These are phyloP conservation scores for Pezicula radicicola DNA, from an alignment of 2,329 filamentous ascomycete species.

Conservation along the genomic window DNA sequence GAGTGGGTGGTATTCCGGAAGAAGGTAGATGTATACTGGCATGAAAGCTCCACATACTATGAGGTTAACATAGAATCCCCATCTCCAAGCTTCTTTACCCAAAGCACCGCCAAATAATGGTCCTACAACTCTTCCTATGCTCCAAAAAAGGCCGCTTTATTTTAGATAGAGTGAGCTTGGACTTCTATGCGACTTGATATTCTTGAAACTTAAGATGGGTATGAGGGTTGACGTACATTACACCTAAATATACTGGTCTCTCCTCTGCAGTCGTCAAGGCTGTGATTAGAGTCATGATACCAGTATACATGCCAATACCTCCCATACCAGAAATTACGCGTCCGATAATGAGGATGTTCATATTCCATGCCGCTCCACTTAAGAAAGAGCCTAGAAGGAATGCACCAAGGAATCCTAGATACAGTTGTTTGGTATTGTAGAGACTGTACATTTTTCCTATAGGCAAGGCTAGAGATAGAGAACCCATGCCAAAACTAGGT, in stretches of 20 bases:
- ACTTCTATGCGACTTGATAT: neutral
- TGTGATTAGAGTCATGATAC: constrained; percentile 38
- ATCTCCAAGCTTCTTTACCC: constrained; percentile 37
- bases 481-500: neutral
- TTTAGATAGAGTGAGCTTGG: neutral
- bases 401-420: constrained; percentile 11
- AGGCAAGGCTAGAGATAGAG: neutral
- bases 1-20: constrained; percentile 32
- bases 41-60: constrained; percentile 35
- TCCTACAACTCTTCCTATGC: neutral
- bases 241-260: constrained; percentile 24
- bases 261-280: constrained; percentile 24
- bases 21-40: constrained; percentile 34
- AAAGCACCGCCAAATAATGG: constrained; percentile 20
- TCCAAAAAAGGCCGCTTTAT: neutral
- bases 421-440: constrained; percentile 1
- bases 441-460: neutral
- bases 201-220: neutral
- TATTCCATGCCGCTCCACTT: constrained; percentile 21
- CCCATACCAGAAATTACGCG: constrained; percentile 37
- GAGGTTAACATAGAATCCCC: constrained; percentile 52
- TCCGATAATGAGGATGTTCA: constrained; percentile 40
- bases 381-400: constrained; percentile 18
- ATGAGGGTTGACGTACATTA: constrained; percentile 12
- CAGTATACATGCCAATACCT: constrained; percentile 37